Base-by-base conservation (phyloP, 305 asterid species). In the Fraxinus paxiana region DNA sequence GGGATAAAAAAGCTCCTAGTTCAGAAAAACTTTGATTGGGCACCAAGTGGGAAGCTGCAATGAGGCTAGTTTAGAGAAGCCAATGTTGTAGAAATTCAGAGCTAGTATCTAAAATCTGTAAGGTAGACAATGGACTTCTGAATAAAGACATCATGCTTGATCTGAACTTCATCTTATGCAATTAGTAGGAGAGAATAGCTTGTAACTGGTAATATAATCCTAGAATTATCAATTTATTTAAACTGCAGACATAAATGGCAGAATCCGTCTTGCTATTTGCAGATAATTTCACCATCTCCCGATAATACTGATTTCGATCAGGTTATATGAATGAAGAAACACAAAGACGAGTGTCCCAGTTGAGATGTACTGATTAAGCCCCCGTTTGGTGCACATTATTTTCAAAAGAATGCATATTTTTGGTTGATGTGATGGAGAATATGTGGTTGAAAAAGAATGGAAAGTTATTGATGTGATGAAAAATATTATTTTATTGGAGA, bases 31-130 rank as follows among this genome's bases (percentile, higher is more conserved):
- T 71, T 71, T 4, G 37, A 67, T 22, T 30, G 12, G 24, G 18
- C n/a, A 28, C 41, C 20, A 15, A 28, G 38, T 1, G 12, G 41
- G 20, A 69, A 31, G 74, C 74, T 69, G 38, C 74, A 69, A 59
- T 69, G 74, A 69, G 74, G 41, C 38, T 71, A 71, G 46, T 71
- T 71, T 6, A 70, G 75, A 70, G 75, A 17, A 15, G 43, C 41
- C 20, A 15, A 33, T 70, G 10, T 70, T 15, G 75, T 67, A 30
- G 20, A 67, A 67, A 10, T 28, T 67, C 33, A 13, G 73, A 28
- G 37, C 73, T 69, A 69, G 41, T 69, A 69, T 15, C 41, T 69
- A 69, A 28, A 59, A 69, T 69, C 74, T 69, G 35, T 3, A 17
- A 71, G 76, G 43, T 28, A 31, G 48, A 15, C 8, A 71, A 6